Evolutionary conservation across 768 basidiomycete species (phyloP), one percentile per base, ranked within the genome.

Genomic region (Calvatia gigantea): DNA sequence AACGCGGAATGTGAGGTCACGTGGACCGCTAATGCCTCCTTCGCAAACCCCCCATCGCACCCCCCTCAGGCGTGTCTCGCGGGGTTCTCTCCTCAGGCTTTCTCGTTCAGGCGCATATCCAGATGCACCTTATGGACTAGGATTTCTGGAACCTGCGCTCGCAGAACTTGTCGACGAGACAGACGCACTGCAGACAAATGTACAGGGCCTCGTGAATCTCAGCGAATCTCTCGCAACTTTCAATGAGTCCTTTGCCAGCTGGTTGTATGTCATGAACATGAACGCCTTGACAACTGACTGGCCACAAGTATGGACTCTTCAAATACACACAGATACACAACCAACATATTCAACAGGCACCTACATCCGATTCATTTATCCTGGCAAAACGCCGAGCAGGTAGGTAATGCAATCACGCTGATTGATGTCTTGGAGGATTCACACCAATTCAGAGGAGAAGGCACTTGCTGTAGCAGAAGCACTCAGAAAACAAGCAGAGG

Each of bases 231-330:
- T 98, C 50, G 81, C 82, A 12, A 85, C 83, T 4, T 96, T 96
- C 76, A 97, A 97, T 67, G 94, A 98, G 70, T 84, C 85, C 12
- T 96, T 98, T 64, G 89, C 94, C 12, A 92, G 90, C 65, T 95
- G 86, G 81, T 70, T 96, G 9, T 95, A 94, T 67, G 84, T 87
- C 21, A 86, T 95, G 84, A 88, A 91, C 66, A 96, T 98, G 92
- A 94, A 95, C 65, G 85, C 92, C 2, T 79, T 96, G 54, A 94
- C 93, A n/a, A 86, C 86, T 0, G 94, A 97, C 66, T 97, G 93
- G 93, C 84, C 83, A 0, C 88, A 94, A 78, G 92, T 87, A 58
- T 56, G 77, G 58, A 2, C 62, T 15, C 27, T 31, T 29, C 29
- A 23, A 37, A 5, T 44, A 15, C 14, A 51, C 14, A 38, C 14